These are phyloP conservation scores for Basipetospora chlamydospora DNA, from an alignment of 2,329 filamentous ascomycete species.

Conservation along the genomic window DNA sequence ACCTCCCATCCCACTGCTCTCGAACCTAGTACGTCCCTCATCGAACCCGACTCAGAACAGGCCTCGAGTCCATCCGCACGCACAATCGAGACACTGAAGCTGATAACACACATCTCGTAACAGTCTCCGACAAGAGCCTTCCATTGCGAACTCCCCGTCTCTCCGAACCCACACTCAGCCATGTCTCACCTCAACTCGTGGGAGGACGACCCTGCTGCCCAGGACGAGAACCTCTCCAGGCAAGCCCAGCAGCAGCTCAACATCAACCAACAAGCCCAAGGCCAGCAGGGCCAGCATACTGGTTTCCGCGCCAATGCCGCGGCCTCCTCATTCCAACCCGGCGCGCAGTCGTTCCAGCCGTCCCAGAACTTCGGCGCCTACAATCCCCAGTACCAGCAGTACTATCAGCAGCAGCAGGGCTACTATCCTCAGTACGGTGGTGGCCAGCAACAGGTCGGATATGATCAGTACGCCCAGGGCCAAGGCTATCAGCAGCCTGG, in stretches of 20 bases:
- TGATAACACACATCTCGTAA: too few species aligned
- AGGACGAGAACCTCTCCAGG: constrained; percentile 64
- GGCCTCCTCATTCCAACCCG: constrained; percentile 58
- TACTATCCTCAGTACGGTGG: constrained; percentile 46
- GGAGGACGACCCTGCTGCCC: constrained; percentile 72
- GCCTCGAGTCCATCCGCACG: too few species aligned
- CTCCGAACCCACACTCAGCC: constrained; percentile 11
- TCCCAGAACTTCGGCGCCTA: constrained; percentile 53
- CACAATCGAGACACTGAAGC: too few species aligned
- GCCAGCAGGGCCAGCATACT: constrained; percentile 28
- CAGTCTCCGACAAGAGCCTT: too few species aligned
- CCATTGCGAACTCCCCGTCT: too few species aligned
- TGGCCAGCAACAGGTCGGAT: constrained; percentile 28
- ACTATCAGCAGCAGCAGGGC: constrained; percentile 35
- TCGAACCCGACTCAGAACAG: too few species aligned
- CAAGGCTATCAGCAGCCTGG: constrained; percentile 35
- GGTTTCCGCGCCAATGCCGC: constrained; percentile 39
- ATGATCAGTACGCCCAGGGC: constrained; percentile 37
- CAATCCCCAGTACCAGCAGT: constrained; percentile 38
- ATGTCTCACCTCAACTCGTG: constrained; percentile 93
- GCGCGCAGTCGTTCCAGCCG: constrained; percentile 55
- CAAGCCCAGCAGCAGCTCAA: constrained; percentile 66
- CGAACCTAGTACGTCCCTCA: too few species aligned
- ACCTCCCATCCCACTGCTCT: too few species aligned
- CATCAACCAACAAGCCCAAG: constrained; percentile 34